Base-by-base conservation (phyloP, 768 basidiomycete species). In the Paxillus involutus region DNA sequence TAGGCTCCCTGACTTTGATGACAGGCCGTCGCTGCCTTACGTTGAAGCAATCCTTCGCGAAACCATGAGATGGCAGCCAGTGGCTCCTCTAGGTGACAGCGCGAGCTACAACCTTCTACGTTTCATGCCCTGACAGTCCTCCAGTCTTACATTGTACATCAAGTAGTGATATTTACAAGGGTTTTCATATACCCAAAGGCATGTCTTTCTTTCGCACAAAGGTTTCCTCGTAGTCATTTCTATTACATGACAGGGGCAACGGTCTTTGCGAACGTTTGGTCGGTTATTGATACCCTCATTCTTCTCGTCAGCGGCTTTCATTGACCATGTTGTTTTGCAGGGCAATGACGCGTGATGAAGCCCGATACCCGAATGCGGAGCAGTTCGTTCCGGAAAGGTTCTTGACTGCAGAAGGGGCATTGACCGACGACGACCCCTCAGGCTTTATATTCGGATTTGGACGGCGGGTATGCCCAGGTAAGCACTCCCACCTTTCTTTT, bases 111-210 rank as follows among this genome's bases (percentile, higher is more conserved):
- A 6, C 4, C 46, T 9, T 12, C 4, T 19, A 13, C 16, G 1
- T n/a, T 2, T 3, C n/a, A 44, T 35, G 12, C n/a, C 17, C 30
- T 59, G n/a, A 59, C 29, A n/a, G 3, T 17, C 37, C 12, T 35
- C 10, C 49, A 57, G 13, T 61, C 35, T 59, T 65, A 9, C 72
- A 71, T 48, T 44, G 55, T 8, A 19, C 63, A 5, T 73, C 71
- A 0, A 56, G 63, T 36, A 74, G 75, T 53, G 78, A 79, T 44
- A 53, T 70, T 13, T 79, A 78, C 58, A 62, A 70, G 19, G 73
- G 75, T 17, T 79, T 79, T 53, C 64, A 78, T 11, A 84, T 85
- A 41, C 82, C 83, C 0, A 73, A 74, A 55, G 83, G 82, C 59
- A 50, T 45, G 13, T 26, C 26, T 26, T 35, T 33, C 8, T n/a